Base-by-base conservation (phyloP, 805 yeast species). In the Zygoascus tannicola region DNA sequence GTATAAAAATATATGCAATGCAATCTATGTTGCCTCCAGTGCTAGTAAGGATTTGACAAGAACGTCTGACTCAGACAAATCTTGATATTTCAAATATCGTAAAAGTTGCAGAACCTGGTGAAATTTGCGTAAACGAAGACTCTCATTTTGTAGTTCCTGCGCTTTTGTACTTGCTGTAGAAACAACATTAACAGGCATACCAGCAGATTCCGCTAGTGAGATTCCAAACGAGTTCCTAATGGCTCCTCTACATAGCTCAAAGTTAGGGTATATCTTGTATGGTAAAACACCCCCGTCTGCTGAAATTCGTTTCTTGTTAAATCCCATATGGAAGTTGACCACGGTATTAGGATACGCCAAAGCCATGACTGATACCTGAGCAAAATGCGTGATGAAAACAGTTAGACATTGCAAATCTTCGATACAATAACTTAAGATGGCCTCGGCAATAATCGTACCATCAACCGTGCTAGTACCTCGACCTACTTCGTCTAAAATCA, bases 301-400 rank as follows among this genome's bases (percentile, higher is more conserved):
- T 65, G 60, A n/a, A 58, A 66, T 50, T 71, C 71, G 14, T 33
- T 40, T 14, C 37, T 45, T 39, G 56, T 56, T 14, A 71, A 54
- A 53, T 68, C 81, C 87, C 86, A 87, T 80, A 53, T 81, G 86
- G 60, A 70, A 81, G 55, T 81, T 81, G 18, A 67, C 67, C 8
- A 81, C 78, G 2, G 59, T 50, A 1, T 50, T 47, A 1, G 64
- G 64, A 47, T 63, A 68, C 22, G 57, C 57, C 2, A 62, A 52
- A 33, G 74, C 76, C 32, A 81, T 68, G 16, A 67, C 64, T 44
- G 78, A 73, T 34, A 87, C 63, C 16, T 75, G 69, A 4, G 88
- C 87, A 54, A 79, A 87, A 61, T 87, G 97, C 0, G 97, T 87
- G 30, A 88, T 83, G 60, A 86, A 87, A 34, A 87, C 63, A 0